phyloP scores from a whole-genome alignment of 2,329 filamentous ascomycete genomes.

The Mycosphaerella sp. region DNA sequence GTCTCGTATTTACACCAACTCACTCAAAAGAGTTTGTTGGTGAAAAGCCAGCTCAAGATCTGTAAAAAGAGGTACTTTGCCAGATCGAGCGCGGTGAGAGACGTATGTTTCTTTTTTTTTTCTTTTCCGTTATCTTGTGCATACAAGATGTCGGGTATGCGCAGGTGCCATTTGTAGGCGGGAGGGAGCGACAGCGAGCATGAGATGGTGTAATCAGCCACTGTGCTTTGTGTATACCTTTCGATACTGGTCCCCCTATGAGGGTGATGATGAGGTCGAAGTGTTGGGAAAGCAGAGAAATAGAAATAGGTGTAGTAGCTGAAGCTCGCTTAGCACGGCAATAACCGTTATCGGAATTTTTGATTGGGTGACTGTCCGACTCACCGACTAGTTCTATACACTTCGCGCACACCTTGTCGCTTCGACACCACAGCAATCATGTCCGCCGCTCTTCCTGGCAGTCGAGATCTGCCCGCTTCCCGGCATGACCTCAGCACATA shows the following conservation, averaged over 20 bases:
- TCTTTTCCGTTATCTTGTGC: neutral
- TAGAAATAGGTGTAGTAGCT: too few species aligned
- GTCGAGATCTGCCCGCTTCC: slow-evolving; percentile 79
- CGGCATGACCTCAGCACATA: slow-evolving; percentile 91
- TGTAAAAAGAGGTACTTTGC: slow-evolving; percentile 13
- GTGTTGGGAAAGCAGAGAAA: too few species aligned
- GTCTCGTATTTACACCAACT: slow-evolving; percentile 19
- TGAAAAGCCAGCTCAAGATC: slow-evolving; percentile 30
- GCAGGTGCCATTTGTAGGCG: too few species aligned
- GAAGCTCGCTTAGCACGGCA: too few species aligned
- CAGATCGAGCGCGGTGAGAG: slow-evolving; percentile 32
- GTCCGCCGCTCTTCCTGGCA: slow-evolving; percentile 58
- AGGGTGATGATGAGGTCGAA: too few species aligned
- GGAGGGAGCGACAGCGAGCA: too few species aligned
- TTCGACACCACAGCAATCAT: slow-evolving; percentile 35
- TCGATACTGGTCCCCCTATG: too few species aligned
- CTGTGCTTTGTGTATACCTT: too few species aligned
- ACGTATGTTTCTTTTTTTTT: slow-evolving; percentile 4
- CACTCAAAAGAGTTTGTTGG: neutral
- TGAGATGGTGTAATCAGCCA: too few species aligned
- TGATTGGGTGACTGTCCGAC: neutral
- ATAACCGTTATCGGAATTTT: too few species aligned
- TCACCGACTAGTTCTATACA: slow-evolving; percentile 5
- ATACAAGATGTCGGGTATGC: neutral
- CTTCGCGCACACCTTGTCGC: slow-evolving; percentile 1